A percentile compares a stretch with the other conserved stretches of the same genome.
Evolutionary conservation across 176 grass and related monocot species (phyloP).

Genomic region (Musa beccarii): DNA sequence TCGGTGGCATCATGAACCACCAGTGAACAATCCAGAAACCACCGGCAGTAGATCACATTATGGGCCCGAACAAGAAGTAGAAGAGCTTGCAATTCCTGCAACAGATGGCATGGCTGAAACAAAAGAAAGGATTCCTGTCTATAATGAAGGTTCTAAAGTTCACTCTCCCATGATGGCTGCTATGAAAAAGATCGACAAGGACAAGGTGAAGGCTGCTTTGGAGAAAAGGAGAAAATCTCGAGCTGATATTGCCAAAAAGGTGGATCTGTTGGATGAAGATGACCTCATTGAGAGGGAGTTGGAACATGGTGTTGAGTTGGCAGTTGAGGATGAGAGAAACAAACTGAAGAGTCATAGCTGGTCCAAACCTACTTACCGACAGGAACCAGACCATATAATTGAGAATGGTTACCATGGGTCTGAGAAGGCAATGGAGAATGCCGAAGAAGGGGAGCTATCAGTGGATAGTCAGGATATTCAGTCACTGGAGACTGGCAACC

Average conservation of each 20-base stretch:
- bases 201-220: constrained; percentile 60
- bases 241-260: constrained; percentile 41
- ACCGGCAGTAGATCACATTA: neutral
- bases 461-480: constrained; percentile 37
- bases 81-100: neutral
- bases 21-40: neutral
- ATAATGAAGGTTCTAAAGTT: constrained; percentile 27
- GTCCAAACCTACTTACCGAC: constrained; percentile 20
- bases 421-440: constrained; percentile 15
- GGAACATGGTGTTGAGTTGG: constrained; percentile 73
- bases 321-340: constrained; percentile 45
- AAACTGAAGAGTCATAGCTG: constrained; percentile 36
- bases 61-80: neutral
- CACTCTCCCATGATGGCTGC: constrained; percentile 40
- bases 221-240: constrained; percentile 54
- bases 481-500: constrained; percentile 21
- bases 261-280: constrained; percentile 53
- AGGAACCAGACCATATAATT: constrained; percentile 7
- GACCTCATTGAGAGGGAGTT: constrained; percentile 73
- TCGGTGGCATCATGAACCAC: neutral
- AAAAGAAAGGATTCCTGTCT: constrained; percentile 9
- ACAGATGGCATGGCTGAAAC: constrained; percentile 22
- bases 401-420: constrained; percentile 6
- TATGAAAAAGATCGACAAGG: constrained; percentile 56
- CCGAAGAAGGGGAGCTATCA: constrained; percentile 57